Conservation (phyloP, 257 asterid genomes). For the Petunia axillaris region DNA sequence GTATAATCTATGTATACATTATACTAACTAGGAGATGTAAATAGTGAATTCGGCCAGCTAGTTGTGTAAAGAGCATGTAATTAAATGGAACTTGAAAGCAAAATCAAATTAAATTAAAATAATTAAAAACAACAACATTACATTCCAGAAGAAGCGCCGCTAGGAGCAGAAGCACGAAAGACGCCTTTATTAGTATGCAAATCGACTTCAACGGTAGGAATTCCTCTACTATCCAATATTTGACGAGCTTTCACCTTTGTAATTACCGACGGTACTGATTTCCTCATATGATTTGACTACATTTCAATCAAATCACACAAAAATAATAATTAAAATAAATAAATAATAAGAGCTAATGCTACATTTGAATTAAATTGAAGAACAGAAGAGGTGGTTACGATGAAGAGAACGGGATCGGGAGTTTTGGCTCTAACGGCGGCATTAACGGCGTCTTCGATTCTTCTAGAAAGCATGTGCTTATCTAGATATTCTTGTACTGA, state of each 20-base stretch:
- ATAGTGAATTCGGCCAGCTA: no score
- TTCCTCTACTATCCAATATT: constrained; percentile 95
- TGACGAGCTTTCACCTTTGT: constrained; percentile 93
- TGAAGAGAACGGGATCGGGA: constrained; percentile 94
- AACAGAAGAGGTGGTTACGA: constrained; percentile 36
- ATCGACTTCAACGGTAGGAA: constrained; percentile 99
- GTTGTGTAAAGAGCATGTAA: neutral
- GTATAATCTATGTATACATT: no score
- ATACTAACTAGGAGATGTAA: no score
- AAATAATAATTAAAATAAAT: neutral
- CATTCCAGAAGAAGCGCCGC: constrained; percentile 85
- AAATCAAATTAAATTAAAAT: neutral
- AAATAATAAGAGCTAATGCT: neutral
- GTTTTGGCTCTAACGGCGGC: constrained; percentile 98
- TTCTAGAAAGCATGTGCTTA: constrained; percentile 87
- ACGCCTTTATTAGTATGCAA: constrained; percentile 87
- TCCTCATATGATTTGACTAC: constrained; percentile 90
- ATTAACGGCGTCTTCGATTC: constrained; percentile 97
- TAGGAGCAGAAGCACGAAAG: constrained; percentile 84
- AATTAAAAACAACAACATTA: constrained; percentile 34
- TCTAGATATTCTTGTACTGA: constrained; percentile 97
- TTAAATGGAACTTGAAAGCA: neutral
- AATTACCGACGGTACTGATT: constrained; percentile 83
- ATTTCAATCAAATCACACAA: neutral
- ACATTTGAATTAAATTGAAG: neutral